A percentile compares a stretch with the other conserved stretches of the same genome.
Conservation (phyloP, 2,329 filamentous ascomycete species). For the Alternaria arbusti region DNA sequence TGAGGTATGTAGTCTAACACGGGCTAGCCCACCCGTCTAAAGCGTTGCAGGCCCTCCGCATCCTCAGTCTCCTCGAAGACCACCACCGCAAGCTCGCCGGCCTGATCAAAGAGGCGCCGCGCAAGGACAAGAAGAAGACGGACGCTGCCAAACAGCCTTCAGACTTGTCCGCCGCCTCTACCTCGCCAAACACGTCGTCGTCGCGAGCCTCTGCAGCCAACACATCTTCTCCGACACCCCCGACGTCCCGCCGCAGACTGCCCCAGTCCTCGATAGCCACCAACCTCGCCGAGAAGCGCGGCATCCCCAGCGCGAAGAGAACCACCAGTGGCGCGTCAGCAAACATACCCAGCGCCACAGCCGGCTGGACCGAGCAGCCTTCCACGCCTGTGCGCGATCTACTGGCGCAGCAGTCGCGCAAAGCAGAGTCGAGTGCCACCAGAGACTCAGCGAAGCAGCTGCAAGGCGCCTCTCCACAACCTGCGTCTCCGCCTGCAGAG, state of each 20-base stretch:
- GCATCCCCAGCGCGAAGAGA: slow-evolving; percentile 67
- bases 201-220: slow-evolving; percentile 38
- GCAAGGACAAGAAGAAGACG: slow-evolving; percentile 34
- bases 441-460: slow-evolving; percentile 23
- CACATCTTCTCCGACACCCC: slow-evolving; percentile 46
- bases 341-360: slow-evolving; percentile 75
- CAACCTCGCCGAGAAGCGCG: slow-evolving; percentile 84
- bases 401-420: slow-evolving; percentile 40
- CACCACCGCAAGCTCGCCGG: slow-evolving; percentile 86
- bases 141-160: slow-evolving; percentile 12
- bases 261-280: slow-evolving; percentile 84
- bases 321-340: slow-evolving; percentile 74
- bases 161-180: slow-evolving; percentile 16
- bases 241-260: slow-evolving; percentile 53
- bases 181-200: slow-evolving; percentile 25
- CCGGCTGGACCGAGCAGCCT: slow-evolving; percentile 52
- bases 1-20: slow-evolving; percentile 52
- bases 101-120: slow-evolving; percentile 72
- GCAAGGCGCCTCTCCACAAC: slow-evolving; percentile 12
- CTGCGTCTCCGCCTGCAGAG: slow-evolving; percentile 55
- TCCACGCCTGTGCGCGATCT: slow-evolving; percentile 42
- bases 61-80: slow-evolving; percentile 81
- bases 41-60: slow-evolving; percentile 72
- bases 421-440: slow-evolving; percentile 26
- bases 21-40: slow-evolving; percentile 25